phyloP scores from a whole-genome alignment of 2,329 filamentous ascomycete species.

The Colletotrichum cereale region DNA sequence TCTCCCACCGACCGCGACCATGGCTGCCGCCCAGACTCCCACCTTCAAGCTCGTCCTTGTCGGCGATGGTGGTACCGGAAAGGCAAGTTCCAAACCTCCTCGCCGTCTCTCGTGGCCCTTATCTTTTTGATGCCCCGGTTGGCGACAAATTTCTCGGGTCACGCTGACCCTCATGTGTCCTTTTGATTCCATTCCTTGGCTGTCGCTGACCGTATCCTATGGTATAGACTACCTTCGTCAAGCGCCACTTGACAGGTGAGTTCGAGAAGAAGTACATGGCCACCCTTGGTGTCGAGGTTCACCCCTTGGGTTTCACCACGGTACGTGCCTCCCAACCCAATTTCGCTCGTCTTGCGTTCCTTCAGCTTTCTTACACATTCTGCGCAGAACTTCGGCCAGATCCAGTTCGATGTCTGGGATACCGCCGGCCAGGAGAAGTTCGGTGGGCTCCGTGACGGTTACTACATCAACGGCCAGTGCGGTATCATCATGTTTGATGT shows the following conservation, averaged over 20 bases:
- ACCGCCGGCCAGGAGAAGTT: constrained; percentile 99
- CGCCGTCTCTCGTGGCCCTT: neutral
- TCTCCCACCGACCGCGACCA: constrained; percentile 56
- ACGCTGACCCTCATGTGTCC: neutral
- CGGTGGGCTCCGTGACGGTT: constrained; percentile 97
- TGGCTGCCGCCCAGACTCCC: constrained; percentile 77
- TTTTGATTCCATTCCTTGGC: neutral
- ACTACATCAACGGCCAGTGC: constrained; percentile 99
- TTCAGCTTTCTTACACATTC: constrained; percentile 30
- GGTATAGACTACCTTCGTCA: constrained; percentile 96
- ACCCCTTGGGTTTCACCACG: constrained; percentile 97
- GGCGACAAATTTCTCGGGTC: neutral
- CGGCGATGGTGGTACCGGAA: constrained; percentile 98
- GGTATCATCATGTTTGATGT: constrained; percentile 99
- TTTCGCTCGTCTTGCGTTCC: neutral
- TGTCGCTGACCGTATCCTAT: constrained; percentile 42
- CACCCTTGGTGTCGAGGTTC: constrained; percentile 98
- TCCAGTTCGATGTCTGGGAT: constrained; percentile 99
- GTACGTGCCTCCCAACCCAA: constrained; percentile 70
- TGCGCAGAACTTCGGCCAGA: constrained; percentile 92
- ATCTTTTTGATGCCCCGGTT: neutral
- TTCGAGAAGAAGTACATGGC: constrained; percentile 99
- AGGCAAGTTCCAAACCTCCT: constrained; percentile 68
- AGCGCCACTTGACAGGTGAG: constrained; percentile 99
- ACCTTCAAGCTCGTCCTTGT: constrained; percentile 99